phyloP scores from a whole-genome alignment of 768 basidiomycete species.

The Leccinum rimulosum region DNA sequence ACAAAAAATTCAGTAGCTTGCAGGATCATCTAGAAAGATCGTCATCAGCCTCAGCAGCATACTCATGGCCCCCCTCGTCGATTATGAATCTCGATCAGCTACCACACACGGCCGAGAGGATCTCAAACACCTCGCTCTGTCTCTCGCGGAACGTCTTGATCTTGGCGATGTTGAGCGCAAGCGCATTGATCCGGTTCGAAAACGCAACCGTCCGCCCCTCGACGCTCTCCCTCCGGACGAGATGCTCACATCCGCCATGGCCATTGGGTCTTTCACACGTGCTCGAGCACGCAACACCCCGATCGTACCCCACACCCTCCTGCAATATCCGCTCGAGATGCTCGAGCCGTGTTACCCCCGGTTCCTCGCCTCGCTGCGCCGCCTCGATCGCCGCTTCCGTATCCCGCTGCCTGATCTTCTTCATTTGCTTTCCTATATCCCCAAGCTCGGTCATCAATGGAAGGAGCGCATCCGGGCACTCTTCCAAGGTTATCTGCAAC shows the following conservation, averaged over 20 bases:
- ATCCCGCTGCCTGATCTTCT: slow-evolving; percentile 53
- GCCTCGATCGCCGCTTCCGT: slow-evolving; percentile 47
- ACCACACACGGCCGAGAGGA: slow-evolving; percentile 33
- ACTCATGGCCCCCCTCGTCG: background rate
- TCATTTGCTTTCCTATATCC: slow-evolving; percentile 50
- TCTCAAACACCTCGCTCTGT: slow-evolving; percentile 67
- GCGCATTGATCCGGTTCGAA: slow-evolving; percentile 72
- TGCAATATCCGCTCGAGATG: slow-evolving; percentile 56
- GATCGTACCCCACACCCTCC: slow-evolving; percentile 50
- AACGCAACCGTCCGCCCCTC: slow-evolving; percentile 69
- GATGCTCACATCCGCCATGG: slow-evolving; percentile 20
- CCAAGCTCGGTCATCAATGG: slow-evolving; percentile 71
- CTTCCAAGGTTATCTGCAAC: slow-evolving; percentile 47
- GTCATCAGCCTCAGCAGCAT: background rate
- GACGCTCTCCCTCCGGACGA: slow-evolving; percentile 44
- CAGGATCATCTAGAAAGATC: background rate
- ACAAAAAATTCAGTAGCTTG: background rate
- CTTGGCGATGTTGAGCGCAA: slow-evolving; percentile 69
- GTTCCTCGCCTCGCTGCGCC: slow-evolving; percentile 30
- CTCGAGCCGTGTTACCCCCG: slow-evolving; percentile 51
- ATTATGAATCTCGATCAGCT: slow-evolving; percentile 8
- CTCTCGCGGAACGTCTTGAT: slow-evolving; percentile 71
- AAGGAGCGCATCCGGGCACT: slow-evolving; percentile 60
- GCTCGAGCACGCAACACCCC: background rate
- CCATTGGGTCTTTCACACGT: background rate